phyloP scores from a whole-genome alignment of 345 rosid genomes.

The Brassica juncea region DNA sequence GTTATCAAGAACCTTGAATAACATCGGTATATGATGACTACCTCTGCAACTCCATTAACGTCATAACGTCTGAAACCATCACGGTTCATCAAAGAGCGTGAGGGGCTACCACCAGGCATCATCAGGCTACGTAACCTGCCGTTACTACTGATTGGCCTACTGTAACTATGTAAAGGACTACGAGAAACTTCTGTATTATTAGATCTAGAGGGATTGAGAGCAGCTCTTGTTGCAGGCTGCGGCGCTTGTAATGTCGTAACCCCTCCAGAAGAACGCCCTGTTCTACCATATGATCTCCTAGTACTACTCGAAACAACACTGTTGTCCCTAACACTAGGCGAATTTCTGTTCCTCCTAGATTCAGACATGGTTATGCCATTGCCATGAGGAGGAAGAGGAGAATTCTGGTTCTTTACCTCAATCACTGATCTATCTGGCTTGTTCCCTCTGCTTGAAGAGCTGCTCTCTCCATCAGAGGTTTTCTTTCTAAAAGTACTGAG shows the following conservation, averaged over 20 bases:
- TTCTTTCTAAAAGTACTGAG: constrained; percentile 52
- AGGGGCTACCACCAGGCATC: constrained; percentile 56
- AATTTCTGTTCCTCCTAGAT: constrained; percentile 60
- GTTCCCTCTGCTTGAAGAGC: constrained; percentile 61
- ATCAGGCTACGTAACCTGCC: constrained; percentile 43
- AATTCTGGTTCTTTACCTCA: constrained; percentile 43
- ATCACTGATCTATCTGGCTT: constrained; percentile 48
- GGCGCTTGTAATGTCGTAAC: constrained; percentile 42
- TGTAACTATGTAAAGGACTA: constrained; percentile 37
- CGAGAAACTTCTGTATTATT: constrained; percentile 30
- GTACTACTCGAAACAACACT: constrained; percentile 56
- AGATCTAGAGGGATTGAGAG: constrained; percentile 45
- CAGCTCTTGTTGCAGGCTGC: constrained; percentile 44
- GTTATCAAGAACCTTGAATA: constrained; percentile 3
- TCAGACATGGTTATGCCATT: constrained; percentile 58
- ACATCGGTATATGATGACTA: constrained; percentile 33
- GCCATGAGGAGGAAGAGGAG: constrained; percentile 32
- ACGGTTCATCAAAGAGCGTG: constrained; percentile 48
- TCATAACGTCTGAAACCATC: constrained; percentile 61
- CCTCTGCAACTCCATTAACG: constrained; percentile 94
- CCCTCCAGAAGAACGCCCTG: constrained; percentile 47
- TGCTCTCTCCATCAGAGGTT: constrained; percentile 64
- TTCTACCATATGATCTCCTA: constrained; percentile 53
- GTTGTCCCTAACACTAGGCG: constrained; percentile 53
- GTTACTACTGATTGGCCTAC: constrained; percentile 38